Evolutionary conservation across 2,329 filamentous ascomycete species (phyloP).

Genomic region (Trichoderma koningii): DNA sequence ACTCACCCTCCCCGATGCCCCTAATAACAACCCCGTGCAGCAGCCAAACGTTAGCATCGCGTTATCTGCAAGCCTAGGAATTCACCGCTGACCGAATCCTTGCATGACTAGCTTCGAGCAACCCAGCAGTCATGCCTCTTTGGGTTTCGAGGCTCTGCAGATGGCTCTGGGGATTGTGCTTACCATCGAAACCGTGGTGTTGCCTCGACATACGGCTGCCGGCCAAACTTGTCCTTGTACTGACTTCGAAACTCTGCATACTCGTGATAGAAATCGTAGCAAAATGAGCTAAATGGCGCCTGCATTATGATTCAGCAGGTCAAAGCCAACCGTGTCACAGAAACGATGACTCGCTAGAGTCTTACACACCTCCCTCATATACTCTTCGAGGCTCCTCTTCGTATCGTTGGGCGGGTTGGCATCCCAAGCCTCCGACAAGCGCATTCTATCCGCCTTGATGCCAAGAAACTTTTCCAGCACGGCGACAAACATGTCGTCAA

Average conservation of each 20-base stretch:
- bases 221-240: constrained; percentile 34
- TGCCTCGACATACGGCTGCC: constrained; percentile 37
- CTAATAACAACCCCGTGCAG: constrained; percentile 30
- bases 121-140: neutral
- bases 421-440: constrained; percentile 32
- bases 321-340: neutral
- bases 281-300: constrained; percentile 38
- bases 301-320: constrained; percentile 25
- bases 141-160: neutral
- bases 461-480: constrained; percentile 33
- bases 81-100: constrained; percentile 12
- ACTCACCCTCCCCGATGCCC: constrained; percentile 33
- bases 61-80: neutral
- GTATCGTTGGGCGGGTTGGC: constrained; percentile 32
- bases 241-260: constrained; percentile 36
- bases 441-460: constrained; percentile 30
- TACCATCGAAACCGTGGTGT: constrained; percentile 38
- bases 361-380: constrained; percentile 37
- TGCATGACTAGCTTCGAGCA: too few species aligned
- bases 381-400: constrained; percentile 33
- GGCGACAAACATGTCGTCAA: constrained; percentile 33
- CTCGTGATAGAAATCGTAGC: constrained; percentile 39
- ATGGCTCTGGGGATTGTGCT: constrained; percentile 11
- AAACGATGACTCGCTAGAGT: neutral
- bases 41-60: neutral